These are phyloP conservation scores for Puccinia coronata DNA, from an alignment of 1,284 basidiomycete species.

Conservation along the genomic window DNA sequence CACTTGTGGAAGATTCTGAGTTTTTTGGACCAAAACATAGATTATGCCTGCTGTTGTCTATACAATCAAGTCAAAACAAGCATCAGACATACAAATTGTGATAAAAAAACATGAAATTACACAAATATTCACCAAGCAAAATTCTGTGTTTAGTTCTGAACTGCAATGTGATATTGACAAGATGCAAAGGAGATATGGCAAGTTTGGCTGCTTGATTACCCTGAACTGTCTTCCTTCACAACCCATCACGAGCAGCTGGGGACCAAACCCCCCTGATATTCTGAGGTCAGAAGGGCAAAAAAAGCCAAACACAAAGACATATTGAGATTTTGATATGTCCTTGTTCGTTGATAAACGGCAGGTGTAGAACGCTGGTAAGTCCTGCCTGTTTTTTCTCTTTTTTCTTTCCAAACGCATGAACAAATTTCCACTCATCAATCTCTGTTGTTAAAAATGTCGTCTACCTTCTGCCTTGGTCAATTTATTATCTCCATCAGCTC, in stretches of 20 bases:
- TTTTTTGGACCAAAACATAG: not conserved
- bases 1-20: not conserved
- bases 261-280: not conserved
- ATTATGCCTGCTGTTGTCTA: too few species aligned
- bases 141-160: too few species aligned
- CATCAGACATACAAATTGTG: not conserved
- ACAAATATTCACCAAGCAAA: not conserved
- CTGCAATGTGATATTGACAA: not conserved
- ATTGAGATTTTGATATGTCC: not conserved
- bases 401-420: not conserved
- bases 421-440: not conserved
- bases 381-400: too few species aligned
- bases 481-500: not conserved
- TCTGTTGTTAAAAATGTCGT: slow-evolving; percentile 1
- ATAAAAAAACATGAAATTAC: too few species aligned
- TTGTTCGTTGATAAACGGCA: too few species aligned
- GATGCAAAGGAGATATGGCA: too few species aligned
- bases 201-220: too few species aligned
- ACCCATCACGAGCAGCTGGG: not conserved
- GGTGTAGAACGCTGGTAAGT: too few species aligned
- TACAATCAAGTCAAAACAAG: not conserved
- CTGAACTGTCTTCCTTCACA: too few species aligned
- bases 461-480: too few species aligned
- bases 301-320: too few species aligned
- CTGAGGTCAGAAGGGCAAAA: slow-evolving; percentile 1